Conservation (phyloP, 257 asterid genomes). For the Solanum paucissectum region DNA sequence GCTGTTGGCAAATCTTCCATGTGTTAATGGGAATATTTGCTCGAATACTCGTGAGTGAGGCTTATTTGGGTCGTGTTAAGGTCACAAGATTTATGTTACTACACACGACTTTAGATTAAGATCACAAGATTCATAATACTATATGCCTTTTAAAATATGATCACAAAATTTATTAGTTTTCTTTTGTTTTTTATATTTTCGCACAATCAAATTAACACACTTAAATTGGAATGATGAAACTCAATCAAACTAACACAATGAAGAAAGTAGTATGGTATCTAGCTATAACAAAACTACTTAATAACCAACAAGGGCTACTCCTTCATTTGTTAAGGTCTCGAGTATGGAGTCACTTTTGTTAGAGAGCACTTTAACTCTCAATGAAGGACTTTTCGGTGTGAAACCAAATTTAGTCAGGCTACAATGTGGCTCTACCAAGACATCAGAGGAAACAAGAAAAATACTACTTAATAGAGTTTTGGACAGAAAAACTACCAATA, state of each 20-base stretch:
- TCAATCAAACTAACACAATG: no score
- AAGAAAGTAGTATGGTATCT: background rate
- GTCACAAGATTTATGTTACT: no score
- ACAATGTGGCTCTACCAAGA: no score
- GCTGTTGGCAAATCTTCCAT: background rate
- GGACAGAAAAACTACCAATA: background rate
- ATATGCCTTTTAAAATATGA: background rate
- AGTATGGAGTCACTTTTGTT: background rate
- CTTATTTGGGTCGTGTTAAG: background rate
- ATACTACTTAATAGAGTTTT: background rate
- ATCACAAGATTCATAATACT: no score
- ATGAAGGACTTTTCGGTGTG: accelerated
- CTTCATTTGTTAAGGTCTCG: accelerated
- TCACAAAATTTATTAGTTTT: background rate
- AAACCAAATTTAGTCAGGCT: no score
- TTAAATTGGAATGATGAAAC: background rate
- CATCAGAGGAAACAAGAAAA: no score
- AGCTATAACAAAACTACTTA: no score
- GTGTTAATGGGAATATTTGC: background rate
- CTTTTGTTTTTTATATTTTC: no score
- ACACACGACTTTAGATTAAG: no score
- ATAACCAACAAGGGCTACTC: background rate
- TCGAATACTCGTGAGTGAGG: background rate
- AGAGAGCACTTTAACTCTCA: no score
- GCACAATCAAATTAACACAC: background rate